Evolutionary conservation across 495 filamentous ascomycete genomes (phyloP), one percentile per base, ranked within the genome.

Genomic region (Neurospora intermedia): DNA sequence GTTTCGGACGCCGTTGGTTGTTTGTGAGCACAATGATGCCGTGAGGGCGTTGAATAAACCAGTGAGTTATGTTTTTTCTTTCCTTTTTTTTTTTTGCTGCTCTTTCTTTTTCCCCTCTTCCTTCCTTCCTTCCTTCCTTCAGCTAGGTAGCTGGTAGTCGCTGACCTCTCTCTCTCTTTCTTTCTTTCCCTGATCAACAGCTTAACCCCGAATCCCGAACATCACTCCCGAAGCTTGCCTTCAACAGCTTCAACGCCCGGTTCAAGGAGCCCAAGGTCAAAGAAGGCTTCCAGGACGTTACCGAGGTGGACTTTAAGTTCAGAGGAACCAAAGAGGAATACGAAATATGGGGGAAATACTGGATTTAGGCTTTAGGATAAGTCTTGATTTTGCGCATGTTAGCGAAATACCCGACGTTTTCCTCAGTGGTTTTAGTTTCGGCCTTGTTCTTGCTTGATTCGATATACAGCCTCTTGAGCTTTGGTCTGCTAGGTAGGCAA

Each of bases 21-120:
- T 98, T 6, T 97, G 94, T 81, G 88, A 92, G 79, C 96, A 99
- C 81, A 98, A 99, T 78, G 92, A 96, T 78, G 89, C 89, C 0
- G 93, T 96, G 41, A 87, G 96, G 75, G 89, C 93, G 0, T 82
- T 95, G 70, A 93, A 93, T 74, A 83, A 85, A 38, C 72, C 76
- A 39, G 80, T 87, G 1, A 4, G 54, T 62, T 27, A 38, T 38
- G 35, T 6, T 38, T 5, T 38, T 4, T 38, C n/a, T n/a, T n/a
- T n/a, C n/a, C n/a, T n/a, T 35, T 35, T 35, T 35, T 35, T 4
- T 2, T 4, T 35, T 35, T 35, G 31, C 72, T 76, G 86, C 20
- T 54, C n/a, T 15, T 10, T 5, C 46, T 6, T 11, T 23, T 41
- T 2, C 9, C 10, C 2, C 8, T 40, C 39, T 10, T 10, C 39